Percentiles rank a stretch among this genome's conserved stretches.
Conservation (phyloP, 371 early-diverging fungal genomes). For the Mortierella sp. region DNA sequence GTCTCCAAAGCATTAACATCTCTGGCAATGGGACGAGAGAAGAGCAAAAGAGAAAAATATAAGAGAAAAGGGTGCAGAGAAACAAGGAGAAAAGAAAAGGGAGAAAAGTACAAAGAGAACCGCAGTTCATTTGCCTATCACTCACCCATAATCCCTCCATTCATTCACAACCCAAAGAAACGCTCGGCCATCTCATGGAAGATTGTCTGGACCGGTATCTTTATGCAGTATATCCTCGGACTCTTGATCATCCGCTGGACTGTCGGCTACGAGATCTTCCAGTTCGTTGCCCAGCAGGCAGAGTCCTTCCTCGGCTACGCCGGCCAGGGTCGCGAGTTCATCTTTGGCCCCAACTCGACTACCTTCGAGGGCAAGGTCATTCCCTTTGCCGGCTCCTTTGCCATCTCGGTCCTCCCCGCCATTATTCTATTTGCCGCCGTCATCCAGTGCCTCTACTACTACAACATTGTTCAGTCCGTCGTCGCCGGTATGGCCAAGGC, state of each 20-base stretch:
- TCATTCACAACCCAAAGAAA: conserved; percentile 49
- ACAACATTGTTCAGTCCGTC: conserved; percentile 89
- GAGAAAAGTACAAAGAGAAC: not conserved
- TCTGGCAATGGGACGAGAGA: too few relatives aligned
- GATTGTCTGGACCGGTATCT: conserved; percentile 81
- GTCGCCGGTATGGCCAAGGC: conserved; percentile 77
- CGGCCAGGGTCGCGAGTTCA: conserved; percentile 73
- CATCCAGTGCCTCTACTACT: conserved; percentile 88
- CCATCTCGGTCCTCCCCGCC: conserved; percentile 83
- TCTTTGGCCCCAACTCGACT: conserved; percentile 67
- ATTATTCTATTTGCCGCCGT: conserved; percentile 91
- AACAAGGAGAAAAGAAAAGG: not conserved
- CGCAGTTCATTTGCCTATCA: not conserved
- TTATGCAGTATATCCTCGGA: conserved; percentile 86
- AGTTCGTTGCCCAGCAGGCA: conserved; percentile 77
- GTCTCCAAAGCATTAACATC: not conserved
- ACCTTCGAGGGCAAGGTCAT: conserved; percentile 32
- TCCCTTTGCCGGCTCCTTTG: conserved; percentile 67
- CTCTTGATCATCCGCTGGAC: conserved; percentile 83
- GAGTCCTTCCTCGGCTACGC: conserved; percentile 79
- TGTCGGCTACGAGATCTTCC: conserved; percentile 85
- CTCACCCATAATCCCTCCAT: not conserved
- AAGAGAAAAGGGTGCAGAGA: not conserved
- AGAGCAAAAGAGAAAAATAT: too few relatives aligned
- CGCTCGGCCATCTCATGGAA: conserved; percentile 78